Evolutionary conservation across 2,329 filamentous ascomycete species (phyloP), one percentile per base, ranked within the genome.

Genomic region (Tolypocladium endophyticum): DNA sequence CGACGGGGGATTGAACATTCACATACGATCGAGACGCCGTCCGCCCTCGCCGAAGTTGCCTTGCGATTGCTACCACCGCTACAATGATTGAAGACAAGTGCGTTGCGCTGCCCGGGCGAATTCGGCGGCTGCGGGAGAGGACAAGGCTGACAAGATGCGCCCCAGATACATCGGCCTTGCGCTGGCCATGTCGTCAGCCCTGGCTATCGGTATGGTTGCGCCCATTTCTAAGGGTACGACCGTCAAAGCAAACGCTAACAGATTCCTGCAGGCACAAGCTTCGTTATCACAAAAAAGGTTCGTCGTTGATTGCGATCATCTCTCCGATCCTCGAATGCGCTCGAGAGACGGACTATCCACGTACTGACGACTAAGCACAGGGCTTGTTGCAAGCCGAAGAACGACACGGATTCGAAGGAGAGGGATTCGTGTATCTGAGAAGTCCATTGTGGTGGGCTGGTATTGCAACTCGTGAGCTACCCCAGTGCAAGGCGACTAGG

Each of bases 271-370:
- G 91, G 92, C 71, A 92, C 90, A 57, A 96, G 92, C 82, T 99
- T 99, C 75, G 93, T 99, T 67, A 97, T 99, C 70, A 99, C 95
- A 55, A 99, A 99, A 79, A 97, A 97, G 84, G 90, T 94, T 78
- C 73, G 70, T 66, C 45, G 25, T 38, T 58, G 30, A 4, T 35
- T 30, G 25, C 41, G 16, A 35, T n/a, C 55, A 7, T 18, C 30
- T 20, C 41, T 39, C 9, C 54, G 5, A 3, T 36, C 23, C 25
- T 59, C 36, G 28, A 23, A 25, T 23, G 36, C 23, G n/a, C 25
- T 47, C 59, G 33, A 45, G 38, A 30, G 14, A 54, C 53, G 14
- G 30, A 38, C 35, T 33, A 16, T 9, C 55, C 14, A 35, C 18
- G 6, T 43, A 38, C 59, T 60, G 23, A 61, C n/a, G 2, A 8